A percentile compares a stretch with the other conserved stretches of the same genome.
Evolutionary conservation across 2,329 filamentous ascomycete species (phyloP).

Genomic region (Trichoderma polysporum): DNA sequence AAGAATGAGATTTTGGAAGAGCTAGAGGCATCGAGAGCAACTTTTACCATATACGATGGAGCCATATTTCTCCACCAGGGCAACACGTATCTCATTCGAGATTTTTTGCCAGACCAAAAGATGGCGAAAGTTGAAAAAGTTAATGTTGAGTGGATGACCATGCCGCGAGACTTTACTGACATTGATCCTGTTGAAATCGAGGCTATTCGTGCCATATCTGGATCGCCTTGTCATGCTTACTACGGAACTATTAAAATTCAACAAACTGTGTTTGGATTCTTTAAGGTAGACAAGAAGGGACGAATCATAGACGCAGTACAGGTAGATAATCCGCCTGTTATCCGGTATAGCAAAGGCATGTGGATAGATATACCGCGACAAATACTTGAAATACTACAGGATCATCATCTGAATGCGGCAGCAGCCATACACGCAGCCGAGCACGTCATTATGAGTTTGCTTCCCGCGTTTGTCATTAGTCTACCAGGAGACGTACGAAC

Average conservation of each 20-base stretch:
- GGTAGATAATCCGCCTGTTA: slow-evolving; percentile 89
- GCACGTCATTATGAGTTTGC: slow-evolving; percentile 80
- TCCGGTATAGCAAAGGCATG: slow-evolving; percentile 82
- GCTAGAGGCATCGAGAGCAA: slow-evolving; percentile 91
- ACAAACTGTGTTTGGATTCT: slow-evolving; percentile 91
- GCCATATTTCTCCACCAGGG: slow-evolving; percentile 97
- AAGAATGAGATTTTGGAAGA: slow-evolving; percentile 88
- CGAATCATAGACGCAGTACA: slow-evolving; percentile 88
- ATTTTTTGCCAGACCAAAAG: slow-evolving; percentile 76
- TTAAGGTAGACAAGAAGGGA: slow-evolving; percentile 86
- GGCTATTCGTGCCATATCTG: slow-evolving; percentile 69
- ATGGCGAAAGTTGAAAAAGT: slow-evolving; percentile 87
- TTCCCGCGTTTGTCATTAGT: slow-evolving; percentile 88
- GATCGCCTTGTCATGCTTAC: slow-evolving; percentile 69
- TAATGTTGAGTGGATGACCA: slow-evolving; percentile 91
- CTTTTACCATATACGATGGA: slow-evolving; percentile 94
- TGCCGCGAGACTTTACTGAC: slow-evolving; percentile 90
- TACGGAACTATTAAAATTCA: slow-evolving; percentile 84
- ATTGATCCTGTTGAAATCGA: slow-evolving; percentile 93
- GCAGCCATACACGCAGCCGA: slow-evolving; percentile 93
- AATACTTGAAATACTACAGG: slow-evolving; percentile 76
- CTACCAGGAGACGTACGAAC: slow-evolving; percentile 90
- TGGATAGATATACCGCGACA: slow-evolving; percentile 87
- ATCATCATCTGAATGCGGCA: slow-evolving; percentile 72
- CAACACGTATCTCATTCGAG: slow-evolving; percentile 85